phyloP scores from a whole-genome alignment of 2,329 filamentous ascomycete genomes.

The Dactylonectria estremocensis region DNA sequence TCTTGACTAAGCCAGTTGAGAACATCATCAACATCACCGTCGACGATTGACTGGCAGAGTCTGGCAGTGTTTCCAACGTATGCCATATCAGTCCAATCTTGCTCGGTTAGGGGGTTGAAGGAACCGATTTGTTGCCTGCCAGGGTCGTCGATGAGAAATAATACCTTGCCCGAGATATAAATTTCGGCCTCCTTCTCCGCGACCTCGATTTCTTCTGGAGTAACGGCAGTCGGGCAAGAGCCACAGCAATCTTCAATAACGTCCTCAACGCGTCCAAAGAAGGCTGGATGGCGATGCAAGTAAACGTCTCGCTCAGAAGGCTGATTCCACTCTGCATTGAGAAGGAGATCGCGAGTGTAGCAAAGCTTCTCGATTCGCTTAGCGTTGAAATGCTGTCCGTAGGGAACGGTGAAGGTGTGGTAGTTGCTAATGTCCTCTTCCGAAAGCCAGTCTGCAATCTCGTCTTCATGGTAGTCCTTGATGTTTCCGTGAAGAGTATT shows the following conservation, averaged over 20 bases:
- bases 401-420: constrained; percentile 82
- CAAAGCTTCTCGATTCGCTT: constrained; percentile 86
- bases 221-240: constrained; percentile 78
- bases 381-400: constrained; percentile 73
- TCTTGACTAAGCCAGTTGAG: constrained; percentile 79
- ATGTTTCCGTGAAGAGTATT: constrained; percentile 74
- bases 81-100: constrained; percentile 93
- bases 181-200: constrained; percentile 81
- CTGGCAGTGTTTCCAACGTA: constrained; percentile 85
- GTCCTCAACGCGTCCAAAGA: constrained; percentile 83
- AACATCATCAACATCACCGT: constrained; percentile 79
- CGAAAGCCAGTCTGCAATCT: constrained; percentile 87
- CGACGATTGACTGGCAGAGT: constrained; percentile 86
- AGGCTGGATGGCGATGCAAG: constrained; percentile 87
- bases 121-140: constrained; percentile 80
- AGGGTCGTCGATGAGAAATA: constrained; percentile 85
- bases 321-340: constrained; percentile 91
- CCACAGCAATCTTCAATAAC: constrained; percentile 88
- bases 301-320: constrained; percentile 81
- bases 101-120: constrained; percentile 85
- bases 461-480: constrained; percentile 83
- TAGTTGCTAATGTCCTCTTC: constrained; percentile 85
- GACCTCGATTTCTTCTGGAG: constrained; percentile 79
- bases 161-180: constrained; percentile 81
- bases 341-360: constrained; percentile 84